phyloP scores from a whole-genome alignment of 2,329 filamentous ascomycete species.

The Elsinoe fawcettii region DNA sequence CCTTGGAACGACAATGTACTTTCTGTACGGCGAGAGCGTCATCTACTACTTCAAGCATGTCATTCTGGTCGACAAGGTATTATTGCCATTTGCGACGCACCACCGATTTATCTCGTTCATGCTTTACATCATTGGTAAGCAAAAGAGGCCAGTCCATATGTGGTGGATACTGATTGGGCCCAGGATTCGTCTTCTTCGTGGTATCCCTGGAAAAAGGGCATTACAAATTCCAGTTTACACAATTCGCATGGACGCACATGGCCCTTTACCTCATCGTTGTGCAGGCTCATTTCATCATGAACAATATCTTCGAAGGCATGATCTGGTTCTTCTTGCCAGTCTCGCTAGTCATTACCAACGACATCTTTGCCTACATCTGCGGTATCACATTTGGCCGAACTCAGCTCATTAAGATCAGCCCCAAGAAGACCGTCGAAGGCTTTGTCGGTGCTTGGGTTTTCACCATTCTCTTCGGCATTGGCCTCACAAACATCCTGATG shows the following conservation, averaged over 20 bases:
- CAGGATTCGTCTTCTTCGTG: constrained; percentile 97
- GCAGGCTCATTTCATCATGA: constrained; percentile 98
- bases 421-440: constrained; percentile 98
- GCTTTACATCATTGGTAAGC: constrained; percentile 89
- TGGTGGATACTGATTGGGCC: not conserved
- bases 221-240: constrained; percentile 97
- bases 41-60: constrained; percentile 99
- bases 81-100: constrained; percentile 89
- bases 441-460: constrained; percentile 96
- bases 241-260: constrained; percentile 99
- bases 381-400: constrained; percentile 95
- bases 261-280: constrained; percentile 95
- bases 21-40: constrained; percentile 94
- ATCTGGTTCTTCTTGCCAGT: constrained; percentile 99
- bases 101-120: constrained; percentile 98
- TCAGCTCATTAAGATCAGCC: constrained; percentile 93
- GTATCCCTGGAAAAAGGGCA: constrained; percentile 88
- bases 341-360: constrained; percentile 92
- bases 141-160: not conserved
- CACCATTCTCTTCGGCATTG: constrained; percentile 77
- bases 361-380: constrained; percentile 96
- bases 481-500: constrained; percentile 75
- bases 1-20: constrained; percentile 98
- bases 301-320: constrained; percentile 99
- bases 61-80: constrained; percentile 83